Evolutionary conservation across 805 yeast genomes (phyloP).

Genomic region (Candida cerambycidarum): DNA sequence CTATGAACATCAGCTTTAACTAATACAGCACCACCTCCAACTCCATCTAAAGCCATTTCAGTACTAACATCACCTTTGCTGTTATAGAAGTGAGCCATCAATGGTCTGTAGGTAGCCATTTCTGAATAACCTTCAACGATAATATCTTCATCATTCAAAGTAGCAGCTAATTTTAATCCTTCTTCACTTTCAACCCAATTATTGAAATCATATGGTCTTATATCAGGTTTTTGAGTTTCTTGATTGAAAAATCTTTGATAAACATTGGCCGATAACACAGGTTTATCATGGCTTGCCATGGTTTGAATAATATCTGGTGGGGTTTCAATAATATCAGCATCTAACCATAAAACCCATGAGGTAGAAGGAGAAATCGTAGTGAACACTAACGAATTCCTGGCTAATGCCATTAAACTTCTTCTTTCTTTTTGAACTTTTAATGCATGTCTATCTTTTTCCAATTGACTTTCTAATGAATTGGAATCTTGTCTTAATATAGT

Average conservation of each 20-base stretch:
- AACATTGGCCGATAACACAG: conserved; percentile 89
- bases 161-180: conserved; percentile 71
- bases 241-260: conserved; percentile 76
- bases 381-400: conserved; percentile 87
- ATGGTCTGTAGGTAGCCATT: conserved; percentile 88
- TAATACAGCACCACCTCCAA: conserved; percentile 94
- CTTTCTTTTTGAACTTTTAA: conserved; percentile 82
- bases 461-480: conserved; percentile 69
- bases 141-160: conserved; percentile 83
- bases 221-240: conserved; percentile 50
- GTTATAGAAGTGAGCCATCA: conserved; percentile 89
- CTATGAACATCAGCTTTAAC: conserved; percentile 98
- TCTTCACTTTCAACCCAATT: conserved; percentile 90
- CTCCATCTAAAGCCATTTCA: conserved; percentile 91
- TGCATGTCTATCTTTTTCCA: conserved; percentile 90
- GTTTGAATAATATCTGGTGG: conserved; percentile 84
- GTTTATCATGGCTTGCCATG: conserved; percentile 78
- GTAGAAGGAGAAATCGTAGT: conserved; percentile 87
- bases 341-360: conserved; percentile 96
- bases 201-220: conserved; percentile 92
- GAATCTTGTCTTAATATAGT: conserved; percentile 90
- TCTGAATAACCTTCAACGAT: conserved; percentile 93
- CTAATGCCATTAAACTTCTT: conserved; percentile 87
- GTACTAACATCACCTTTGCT: conserved; percentile 57
- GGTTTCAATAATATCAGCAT: conserved; percentile 90